Evolutionary conservation across 257 asterid species (phyloP), one percentile per base, ranked within the genome.

Genomic region (Fraxinus cuspidata): DNA sequence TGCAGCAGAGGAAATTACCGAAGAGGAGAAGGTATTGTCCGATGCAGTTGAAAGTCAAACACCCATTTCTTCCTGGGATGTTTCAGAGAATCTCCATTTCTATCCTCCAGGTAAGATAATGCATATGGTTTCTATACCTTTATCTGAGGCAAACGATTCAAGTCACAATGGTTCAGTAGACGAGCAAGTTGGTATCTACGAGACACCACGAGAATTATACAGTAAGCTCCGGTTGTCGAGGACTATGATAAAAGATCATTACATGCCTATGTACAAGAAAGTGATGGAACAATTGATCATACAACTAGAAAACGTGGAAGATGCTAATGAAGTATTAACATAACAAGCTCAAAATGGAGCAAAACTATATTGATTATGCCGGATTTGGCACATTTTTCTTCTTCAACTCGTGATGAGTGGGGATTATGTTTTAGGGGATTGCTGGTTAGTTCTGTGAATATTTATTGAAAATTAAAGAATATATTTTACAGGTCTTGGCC

Each of bases 251-350:
- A 92, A 89, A 65, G 97, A 94, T 79, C 98, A 94, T 89, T 94
- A 89, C 68, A 94, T 94, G 97, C 98, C 97, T 0, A 91, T 94
- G 94, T 94, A 90, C 81, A 94, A 88, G 91, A 92, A 90, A 85
- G 88, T 88, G 91, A 94, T 94, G 93, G 97, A 94, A 83, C 83
- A 86, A 5, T 84, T 92, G 90, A 94, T 94, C 85, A 84, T 74
- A 81, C 93, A 90, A 40, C 87, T 92, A 40, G 94, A 94, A 78
- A 87, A 89, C 42, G 92, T 84, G 85, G 88, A 84, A 74, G 97
- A 85, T 78, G 66, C 86, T 77, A 44, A 73, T 64, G 44, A 74
- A 76, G 83, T 75, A 70, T 80, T 73, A 31, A 63, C 81, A 37
- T 80, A 82, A 71, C 32, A 34, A 23, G 60, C 53, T 74, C 75